A percentile compares a stretch with the other conserved stretches of the same genome.
Conservation (phyloP, 345 rosid genomes). For the Erysimum cheiranthoides region DNA sequence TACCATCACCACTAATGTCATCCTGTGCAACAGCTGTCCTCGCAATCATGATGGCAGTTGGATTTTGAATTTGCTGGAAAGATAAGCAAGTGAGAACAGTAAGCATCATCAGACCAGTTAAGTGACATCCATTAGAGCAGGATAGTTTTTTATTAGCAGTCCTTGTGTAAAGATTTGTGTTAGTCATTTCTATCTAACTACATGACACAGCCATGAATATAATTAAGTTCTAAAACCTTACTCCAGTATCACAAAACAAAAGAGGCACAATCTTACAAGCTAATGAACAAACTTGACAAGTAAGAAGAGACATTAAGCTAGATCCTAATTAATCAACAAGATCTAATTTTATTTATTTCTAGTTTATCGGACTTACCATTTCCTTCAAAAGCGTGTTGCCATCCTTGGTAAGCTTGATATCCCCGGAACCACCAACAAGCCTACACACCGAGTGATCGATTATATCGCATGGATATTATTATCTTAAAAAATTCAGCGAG, state of each 20-base stretch:
- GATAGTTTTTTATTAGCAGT: not conserved
- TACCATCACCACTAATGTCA: constrained; percentile 96
- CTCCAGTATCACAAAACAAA: not conserved
- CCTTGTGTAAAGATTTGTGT: not conserved
- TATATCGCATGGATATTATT: not conserved
- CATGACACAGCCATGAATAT: not conserved
- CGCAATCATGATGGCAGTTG: constrained; percentile 98
- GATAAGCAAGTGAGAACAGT: constrained; percentile 23
- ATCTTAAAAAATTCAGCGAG: not conserved
- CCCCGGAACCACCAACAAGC: constrained; percentile 99
- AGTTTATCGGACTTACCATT: constrained; percentile 58
- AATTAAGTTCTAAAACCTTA: not conserved
- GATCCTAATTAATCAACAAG: not conserved
- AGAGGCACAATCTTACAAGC: constrained; percentile 12
- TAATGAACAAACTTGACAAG: not conserved
- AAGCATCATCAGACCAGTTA: constrained; percentile 26
- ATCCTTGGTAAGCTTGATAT: constrained; percentile 95
- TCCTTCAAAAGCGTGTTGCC: constrained; percentile 96
- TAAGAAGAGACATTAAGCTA: constrained; percentile 9
- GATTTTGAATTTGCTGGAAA: constrained; percentile 96
- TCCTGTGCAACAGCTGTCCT: constrained; percentile 99
- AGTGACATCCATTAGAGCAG: constrained; percentile 1
- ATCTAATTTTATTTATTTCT: too few species aligned
- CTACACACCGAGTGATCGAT: constrained; percentile 38
- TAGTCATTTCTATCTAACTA: not conserved